Evolutionary conservation across 2,329 filamentous ascomycete genomes (phyloP), one percentile per base, ranked within the genome.

Genomic region (Dothistroma pini): DNA sequence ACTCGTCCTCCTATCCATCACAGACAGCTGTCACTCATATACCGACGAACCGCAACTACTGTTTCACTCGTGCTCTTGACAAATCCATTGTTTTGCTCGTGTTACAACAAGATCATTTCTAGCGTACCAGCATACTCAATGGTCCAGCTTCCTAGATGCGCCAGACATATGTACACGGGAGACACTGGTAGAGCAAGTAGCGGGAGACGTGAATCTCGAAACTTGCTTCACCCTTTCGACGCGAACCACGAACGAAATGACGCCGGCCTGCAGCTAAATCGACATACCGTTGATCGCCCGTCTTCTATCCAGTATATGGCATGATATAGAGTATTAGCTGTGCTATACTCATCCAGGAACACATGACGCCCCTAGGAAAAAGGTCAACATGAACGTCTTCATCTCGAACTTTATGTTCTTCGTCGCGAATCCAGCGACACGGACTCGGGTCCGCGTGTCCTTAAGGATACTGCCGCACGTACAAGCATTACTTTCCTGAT

Each of bases 1-100:
- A 16, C 48, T 56, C 22, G 51, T 35, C 48, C 22, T 51, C 25
- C 50, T 52, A 21, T 55, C 60, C 52, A 57, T 56, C 1, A 41
- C 41, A 22, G 47, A 10, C 35, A 21, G 9, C 48, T 16, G 21
- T 7, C 48, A 49, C 44, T 14, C 22, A 21, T 49, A 10, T 21
- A 6, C n/a, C 48, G 7, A 25, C 29, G 21, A 51, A 29, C 19
- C 21, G 21, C 21, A 31, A 51, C 48, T 51, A 51, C 48, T 14
- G 48, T 51, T 51, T 51, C 22, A 29, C 6, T n/a, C 48, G 22
- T 12, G 48, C 48, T 32, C 48, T 51, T 25, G 48, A 31, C 21
- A 29, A 12, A 51, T 11, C 7, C 48, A 51, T 51, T 19, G 8
- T 32, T 16, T 16, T 29, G 29, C 21, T 32, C 19, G 12, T 2